These are phyloP conservation scores for Purshia tridentata DNA, from an alignment of 306 rosid genomes.

Conservation along the genomic window DNA sequence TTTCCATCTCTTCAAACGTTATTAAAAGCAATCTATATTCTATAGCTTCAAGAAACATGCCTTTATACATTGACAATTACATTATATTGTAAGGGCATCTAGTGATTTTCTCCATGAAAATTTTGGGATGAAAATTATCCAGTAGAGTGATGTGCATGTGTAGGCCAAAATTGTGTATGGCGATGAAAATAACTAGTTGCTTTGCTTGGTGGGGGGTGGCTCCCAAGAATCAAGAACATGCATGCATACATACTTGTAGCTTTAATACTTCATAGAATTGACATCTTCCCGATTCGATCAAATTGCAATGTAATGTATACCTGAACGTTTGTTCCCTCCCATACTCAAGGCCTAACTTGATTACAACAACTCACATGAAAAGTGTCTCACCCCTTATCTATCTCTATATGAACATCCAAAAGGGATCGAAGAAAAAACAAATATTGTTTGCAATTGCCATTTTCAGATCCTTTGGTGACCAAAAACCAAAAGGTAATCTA, in stretches of 20 bases:
- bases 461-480: conserved; percentile 5
- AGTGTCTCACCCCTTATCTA: background rate
- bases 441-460: conserved; percentile 12
- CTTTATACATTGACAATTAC: no score
- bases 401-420: background rate
- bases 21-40: no score
- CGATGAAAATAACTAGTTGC: no score
- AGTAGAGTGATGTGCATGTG: no score
- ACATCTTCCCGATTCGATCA: conserved; percentile 51
- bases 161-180: no score
- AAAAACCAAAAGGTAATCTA: background rate
- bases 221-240: conserved; percentile 5
- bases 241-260: conserved; percentile 3
- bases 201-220: no score
- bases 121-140: no score
- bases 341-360: conserved; percentile 57
- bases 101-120: no score
- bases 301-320: conserved; percentile 47
- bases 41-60: no score
- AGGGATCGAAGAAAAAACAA: background rate
- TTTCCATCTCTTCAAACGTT: no score
- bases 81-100: no score
- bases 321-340: conserved; percentile 69
- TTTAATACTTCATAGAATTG: conserved; percentile 40
- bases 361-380: conserved; percentile 61